These are phyloP conservation scores for Protomyces lactucae-debilis DNA, from an alignment of 1,139 yeast genomes.

Conservation along the genomic window DNA sequence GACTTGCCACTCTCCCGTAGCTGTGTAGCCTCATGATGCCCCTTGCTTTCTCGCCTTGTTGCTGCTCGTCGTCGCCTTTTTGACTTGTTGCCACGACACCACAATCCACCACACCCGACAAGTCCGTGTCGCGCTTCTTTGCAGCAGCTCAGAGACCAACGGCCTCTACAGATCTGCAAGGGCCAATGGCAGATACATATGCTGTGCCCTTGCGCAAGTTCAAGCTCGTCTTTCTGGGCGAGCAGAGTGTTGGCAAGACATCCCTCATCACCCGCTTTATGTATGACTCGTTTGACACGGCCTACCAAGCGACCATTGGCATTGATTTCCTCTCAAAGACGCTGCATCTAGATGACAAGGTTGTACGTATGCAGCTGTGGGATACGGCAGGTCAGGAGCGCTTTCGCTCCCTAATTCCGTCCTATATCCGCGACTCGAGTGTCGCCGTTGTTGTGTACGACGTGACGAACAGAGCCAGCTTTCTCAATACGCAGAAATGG, in stretches of 20 bases:
- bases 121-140: neutral
- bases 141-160: neutral
- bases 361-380: slow-evolving; percentile 76
- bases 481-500: slow-evolving; percentile 74
- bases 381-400: slow-evolving; percentile 99
- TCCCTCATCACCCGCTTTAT: slow-evolving; percentile 90
- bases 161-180: neutral
- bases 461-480: slow-evolving; percentile 74
- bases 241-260: slow-evolving; percentile 71
- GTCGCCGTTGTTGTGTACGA: slow-evolving; percentile 96
- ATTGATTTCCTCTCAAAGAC: slow-evolving; percentile 90
- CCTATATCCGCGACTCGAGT: slow-evolving; percentile 91
- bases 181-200: slow-evolving; percentile 21
- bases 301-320: slow-evolving; percentile 84
- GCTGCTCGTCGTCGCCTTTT: neutral
- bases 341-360: slow-evolving; percentile 71
- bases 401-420: slow-evolving; percentile 87
- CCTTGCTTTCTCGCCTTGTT: neutral
- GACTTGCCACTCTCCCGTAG: neutral
- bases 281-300: slow-evolving; percentile 98
- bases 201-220: slow-evolving; percentile 42
- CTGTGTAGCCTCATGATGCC: neutral
- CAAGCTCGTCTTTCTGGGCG: slow-evolving; percentile 73
- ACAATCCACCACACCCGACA: neutral
- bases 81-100: neutral